Base-by-base conservation (phyloP, 2,329 filamentous ascomycete species). In the Venturia aucupariae region DNA sequence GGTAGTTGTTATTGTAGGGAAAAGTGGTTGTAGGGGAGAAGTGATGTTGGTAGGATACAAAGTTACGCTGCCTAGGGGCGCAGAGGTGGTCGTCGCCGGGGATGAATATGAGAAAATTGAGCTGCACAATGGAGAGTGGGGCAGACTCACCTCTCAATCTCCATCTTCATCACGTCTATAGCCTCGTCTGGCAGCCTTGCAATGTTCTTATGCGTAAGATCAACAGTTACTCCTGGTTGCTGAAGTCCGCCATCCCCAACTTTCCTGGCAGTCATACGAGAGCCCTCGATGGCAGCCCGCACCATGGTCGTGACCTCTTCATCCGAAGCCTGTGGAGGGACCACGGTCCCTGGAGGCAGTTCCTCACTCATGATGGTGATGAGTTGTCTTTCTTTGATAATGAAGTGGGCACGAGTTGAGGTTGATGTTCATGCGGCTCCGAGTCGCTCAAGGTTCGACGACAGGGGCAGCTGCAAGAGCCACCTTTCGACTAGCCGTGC, bases 131-230 rank as follows among this genome's bases (percentile, higher is more conserved):
- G 41, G 15, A 41, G 24, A 27, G 7, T 22, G 22, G 32, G 32
- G 32, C 42, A 41, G 32, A 48, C 61, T 41, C 73, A 90, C 87
- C 88, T 82, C 77, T 90, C 88, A 67, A 90, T 79, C 72, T 89
- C 86, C 69, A 87, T 81, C 74, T 88, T 89, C 70, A 91, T 88
- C 67, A 90, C 83, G 70, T 89, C 85, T 48, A 91, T 85, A 54
- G 90, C 85, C 74, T 90, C 88, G 65, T 89, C 86, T 0, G 88
- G 88, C 64, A 91, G 76, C 67, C 81, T 83, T 69, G 85, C 82
- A 55, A 92, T 91, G 71, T 85, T 86, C 75, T 87, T 88, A 70
- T 89, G 86, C 74, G 89, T 90, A 67, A 92, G 76, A 74, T 92
- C 88, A 69, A 93, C 87, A 39, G 90, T 92, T 65, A 91, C 84